Evolutionary conservation across 441 rosid genomes (phyloP), one percentile per base, ranked within the genome.

Genomic region (Croton laevigatus): DNA sequence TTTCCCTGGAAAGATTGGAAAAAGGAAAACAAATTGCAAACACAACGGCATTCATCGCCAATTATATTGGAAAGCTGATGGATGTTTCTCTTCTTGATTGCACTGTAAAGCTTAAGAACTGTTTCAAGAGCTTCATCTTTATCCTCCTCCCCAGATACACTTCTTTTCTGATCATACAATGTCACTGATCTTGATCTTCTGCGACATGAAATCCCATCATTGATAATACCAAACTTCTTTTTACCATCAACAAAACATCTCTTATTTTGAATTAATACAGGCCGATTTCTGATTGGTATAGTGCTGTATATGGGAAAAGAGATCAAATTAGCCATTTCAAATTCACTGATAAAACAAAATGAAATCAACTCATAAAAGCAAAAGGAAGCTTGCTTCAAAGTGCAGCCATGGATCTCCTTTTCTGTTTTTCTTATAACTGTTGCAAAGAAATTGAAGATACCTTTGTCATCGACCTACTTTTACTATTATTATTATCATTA

Each of bases 11-110:
- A 81, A 27, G 81, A 78, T 10, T 79, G 76, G 75, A 72, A 79
- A 76, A 79, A 84, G 0, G 88, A 85, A 73, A 81, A 64, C 69
- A 90, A 85, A 60, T 88, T 93, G 83, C 86, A 84, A 58, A 82
- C 76, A 62, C 87, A 93, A 23, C 76, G 81, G 70, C 97, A 90
- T 69, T 93, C 94, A 9, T 92, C 98, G 3, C 83, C 87, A 32
- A 92, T 82, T 34, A 84, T 80, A 71, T 80, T 85, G 6, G 94
- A 87, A 19, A 90, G 49, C 6, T 87, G 87, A 0, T 57, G n/a
- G 0, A 84, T 62, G 74, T 88, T 84, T 68, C 76, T 57, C 73
- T 81, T 76, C 73, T 86, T 81, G 63, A 90, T 82, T 5, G 88
- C 88, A 0, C 40, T 55, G 74, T 87, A 85, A 59, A 89, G 84